Evolutionary conservation across 2,329 filamentous ascomycete genomes (phyloP).

Genomic region (Clonostachys chloroleuca): DNA sequence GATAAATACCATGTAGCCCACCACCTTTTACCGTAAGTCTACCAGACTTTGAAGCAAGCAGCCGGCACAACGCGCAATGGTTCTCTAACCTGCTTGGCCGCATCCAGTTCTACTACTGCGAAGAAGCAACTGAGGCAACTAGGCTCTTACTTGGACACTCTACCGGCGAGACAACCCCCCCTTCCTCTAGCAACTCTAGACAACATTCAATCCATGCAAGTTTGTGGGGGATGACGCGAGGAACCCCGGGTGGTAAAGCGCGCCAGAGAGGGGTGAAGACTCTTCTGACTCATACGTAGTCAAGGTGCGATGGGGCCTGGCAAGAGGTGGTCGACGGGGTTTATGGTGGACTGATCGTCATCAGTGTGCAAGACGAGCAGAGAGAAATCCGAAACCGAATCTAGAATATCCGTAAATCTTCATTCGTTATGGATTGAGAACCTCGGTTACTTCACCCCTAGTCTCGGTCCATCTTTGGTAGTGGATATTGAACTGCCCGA

Average conservation of each 20-base stretch:
- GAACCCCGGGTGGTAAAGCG: not conserved
- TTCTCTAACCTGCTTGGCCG: conserved; percentile 9
- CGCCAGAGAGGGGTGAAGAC: not conserved
- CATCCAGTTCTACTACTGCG: conserved; percentile 40
- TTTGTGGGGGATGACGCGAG: conserved; percentile 6
- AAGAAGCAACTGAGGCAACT: conserved; percentile 58
- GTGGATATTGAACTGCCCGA: too few relatives aligned
- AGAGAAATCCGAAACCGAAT: too few relatives aligned
- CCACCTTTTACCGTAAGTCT: conserved; percentile 43
- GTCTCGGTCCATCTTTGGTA: too few relatives aligned
- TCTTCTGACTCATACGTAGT: not conserved
- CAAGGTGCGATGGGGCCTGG: too few relatives aligned
- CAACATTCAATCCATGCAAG: conserved; percentile 4
- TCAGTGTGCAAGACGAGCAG: too few relatives aligned
- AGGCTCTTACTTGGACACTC: conserved; percentile 88
- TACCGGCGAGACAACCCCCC: conserved; percentile 52
- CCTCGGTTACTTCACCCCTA: too few relatives aligned
- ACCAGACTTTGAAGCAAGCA: too few relatives aligned
- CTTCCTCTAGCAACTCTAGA: conserved; percentile 7
- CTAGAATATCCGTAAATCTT: too few relatives aligned
- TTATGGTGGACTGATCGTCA: too few relatives aligned
- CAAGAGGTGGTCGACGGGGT: too few relatives aligned
- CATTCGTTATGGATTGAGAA: too few relatives aligned
- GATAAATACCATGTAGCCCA: conserved; percentile 54
- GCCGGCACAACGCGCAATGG: too few relatives aligned